Conservation (phyloP, 2,329 filamentous ascomycete genomes). For the Sporothrix humicola region DNA sequence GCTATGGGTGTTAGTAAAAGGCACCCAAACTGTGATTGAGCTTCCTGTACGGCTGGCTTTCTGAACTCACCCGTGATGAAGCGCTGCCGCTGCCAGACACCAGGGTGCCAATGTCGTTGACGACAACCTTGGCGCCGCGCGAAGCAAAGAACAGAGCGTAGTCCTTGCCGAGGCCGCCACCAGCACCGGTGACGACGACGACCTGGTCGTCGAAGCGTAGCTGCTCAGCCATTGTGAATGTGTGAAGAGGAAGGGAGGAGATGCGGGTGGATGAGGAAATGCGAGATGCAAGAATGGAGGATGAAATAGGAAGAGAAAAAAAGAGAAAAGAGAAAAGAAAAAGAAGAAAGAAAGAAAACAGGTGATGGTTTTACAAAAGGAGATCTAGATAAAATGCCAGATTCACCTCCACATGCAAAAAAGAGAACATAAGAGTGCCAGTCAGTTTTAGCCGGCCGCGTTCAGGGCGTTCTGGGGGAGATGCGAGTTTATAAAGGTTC, state of each 20-base stretch:
- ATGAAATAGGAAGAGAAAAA: conserved; percentile 4
- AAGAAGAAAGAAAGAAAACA: conserved; percentile 23
- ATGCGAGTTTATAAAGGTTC: conserved; percentile 3
- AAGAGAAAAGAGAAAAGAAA: conserved; percentile 19
- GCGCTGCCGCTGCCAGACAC: conserved; percentile 23
- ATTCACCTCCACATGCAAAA: conserved; percentile 35
- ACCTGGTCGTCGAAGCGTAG: conserved; percentile 87
- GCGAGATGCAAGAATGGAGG: background rate
- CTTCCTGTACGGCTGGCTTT: background rate
- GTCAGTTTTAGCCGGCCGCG: conserved; percentile 25
- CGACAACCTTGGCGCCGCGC: conserved; percentile 76
- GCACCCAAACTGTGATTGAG: background rate
- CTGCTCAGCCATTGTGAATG: conserved; percentile 61
- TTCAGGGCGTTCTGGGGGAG: conserved; percentile 18
- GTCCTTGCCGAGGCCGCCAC: conserved; percentile 79
- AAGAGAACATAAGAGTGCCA: conserved; percentile 7
- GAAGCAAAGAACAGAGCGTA: conserved; percentile 91
- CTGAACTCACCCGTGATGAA: conserved; percentile 30
- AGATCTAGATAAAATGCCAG: conserved; percentile 2
- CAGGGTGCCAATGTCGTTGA: conserved; percentile 95
- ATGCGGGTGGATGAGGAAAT: conserved; percentile 5
- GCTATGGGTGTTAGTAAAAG: conserved; percentile 53
- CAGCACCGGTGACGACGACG: conserved; percentile 85
- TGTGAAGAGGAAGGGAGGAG: conserved; percentile 27
- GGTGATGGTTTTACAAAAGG: background rate